Percentiles rank a stretch among this genome's conserved stretches.
These are phyloP conservation scores for Dactylellina sp. DNA, from an alignment of 2,329 filamentous ascomycete genomes.

Conservation along the genomic window DNA sequence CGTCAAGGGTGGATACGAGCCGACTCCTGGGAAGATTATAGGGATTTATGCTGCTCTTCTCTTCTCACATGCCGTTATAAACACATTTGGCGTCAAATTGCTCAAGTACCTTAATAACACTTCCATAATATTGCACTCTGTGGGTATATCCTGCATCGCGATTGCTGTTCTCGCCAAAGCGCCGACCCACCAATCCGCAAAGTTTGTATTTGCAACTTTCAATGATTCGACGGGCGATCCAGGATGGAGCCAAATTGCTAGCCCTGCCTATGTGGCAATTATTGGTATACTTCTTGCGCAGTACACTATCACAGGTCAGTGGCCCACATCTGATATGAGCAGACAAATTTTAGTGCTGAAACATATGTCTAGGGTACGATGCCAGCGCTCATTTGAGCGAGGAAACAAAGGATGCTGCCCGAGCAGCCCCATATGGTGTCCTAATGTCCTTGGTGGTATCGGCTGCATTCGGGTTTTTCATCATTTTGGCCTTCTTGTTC, in stretches of 20 bases:
- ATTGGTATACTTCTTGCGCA: slow-evolving; percentile 70
- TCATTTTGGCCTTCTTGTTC: slow-evolving; percentile 71
- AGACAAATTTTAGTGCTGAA: too few species aligned
- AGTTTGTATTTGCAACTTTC: slow-evolving; percentile 70
- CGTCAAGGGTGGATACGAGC: slow-evolving; percentile 64
- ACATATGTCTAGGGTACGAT: slow-evolving; percentile 65
- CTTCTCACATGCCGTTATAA: slow-evolving; percentile 69
- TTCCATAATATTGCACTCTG: slow-evolving; percentile 70
- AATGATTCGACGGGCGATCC: slow-evolving; percentile 68
- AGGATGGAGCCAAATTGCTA: slow-evolving; percentile 70
- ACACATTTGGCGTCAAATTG: slow-evolving; percentile 71
- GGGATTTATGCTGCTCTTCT: slow-evolving; percentile 73
- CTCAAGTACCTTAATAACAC: slow-evolving; percentile 71
- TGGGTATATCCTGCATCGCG: slow-evolving; percentile 68
- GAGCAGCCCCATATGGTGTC: slow-evolving; percentile 71
- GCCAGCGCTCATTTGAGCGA: slow-evolving; percentile 71
- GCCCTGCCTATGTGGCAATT: slow-evolving; percentile 69
- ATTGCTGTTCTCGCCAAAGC: slow-evolving; percentile 71
- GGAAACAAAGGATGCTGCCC: slow-evolving; percentile 70
- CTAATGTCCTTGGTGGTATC: slow-evolving; percentile 71
- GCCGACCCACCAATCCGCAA: slow-evolving; percentile 69
- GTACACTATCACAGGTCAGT: slow-evolving; percentile 66
- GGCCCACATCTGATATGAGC: too few species aligned
- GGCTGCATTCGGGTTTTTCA: slow-evolving; percentile 71
- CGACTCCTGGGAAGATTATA: slow-evolving; percentile 68